Conservation (phyloP, 306 rosid species). For the Alnus rubra region DNA sequence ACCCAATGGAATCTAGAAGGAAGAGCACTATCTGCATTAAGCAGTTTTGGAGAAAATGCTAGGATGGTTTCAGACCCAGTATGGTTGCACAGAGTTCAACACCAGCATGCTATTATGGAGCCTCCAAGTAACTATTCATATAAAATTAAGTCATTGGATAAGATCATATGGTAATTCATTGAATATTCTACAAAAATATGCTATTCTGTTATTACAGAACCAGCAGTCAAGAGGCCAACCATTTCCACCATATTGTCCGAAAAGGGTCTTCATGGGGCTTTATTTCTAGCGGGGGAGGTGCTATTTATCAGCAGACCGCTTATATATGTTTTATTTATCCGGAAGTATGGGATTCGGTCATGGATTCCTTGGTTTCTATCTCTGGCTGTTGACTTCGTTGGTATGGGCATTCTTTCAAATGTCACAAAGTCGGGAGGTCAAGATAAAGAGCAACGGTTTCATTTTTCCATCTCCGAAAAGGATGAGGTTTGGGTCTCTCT, state of each 20-base stretch:
- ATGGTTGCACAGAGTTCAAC: slow-evolving; percentile 61
- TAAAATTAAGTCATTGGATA: slow-evolving; percentile 2
- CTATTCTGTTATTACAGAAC: slow-evolving; percentile 46
- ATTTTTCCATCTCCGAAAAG: slow-evolving; percentile 66
- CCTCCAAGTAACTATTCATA: slow-evolving; percentile 49
- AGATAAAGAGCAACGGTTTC: slow-evolving; percentile 40
- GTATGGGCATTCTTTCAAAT: slow-evolving; percentile 60
- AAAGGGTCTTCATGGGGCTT: slow-evolving; percentile 70
- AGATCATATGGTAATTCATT: slow-evolving; percentile 8
- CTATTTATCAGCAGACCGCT: slow-evolving; percentile 80
- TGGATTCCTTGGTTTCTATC: slow-evolving; percentile 97
- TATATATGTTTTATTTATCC: slow-evolving; percentile 74
- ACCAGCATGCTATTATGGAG: slow-evolving; percentile 56
- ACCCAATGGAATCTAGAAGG: slow-evolving; percentile 74
- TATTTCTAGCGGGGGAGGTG: slow-evolving; percentile 68
- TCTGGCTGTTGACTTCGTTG: slow-evolving; percentile 60
- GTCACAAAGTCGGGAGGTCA: slow-evolving; percentile 43
- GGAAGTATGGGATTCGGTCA: slow-evolving; percentile 68
- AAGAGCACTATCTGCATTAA: slow-evolving; percentile 83
- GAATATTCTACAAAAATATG: slow-evolving; percentile 31
- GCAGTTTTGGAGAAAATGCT: slow-evolving; percentile 77
- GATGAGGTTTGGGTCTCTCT: slow-evolving; percentile 70
- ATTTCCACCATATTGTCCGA: slow-evolving; percentile 58
- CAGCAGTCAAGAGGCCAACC: slow-evolving; percentile 53
- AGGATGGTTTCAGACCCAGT: slow-evolving; percentile 56